Evolutionary conservation across 495 filamentous ascomycete species (phyloP), one percentile per base, ranked within the genome.

Genomic region (Penicillium desertorum): DNA sequence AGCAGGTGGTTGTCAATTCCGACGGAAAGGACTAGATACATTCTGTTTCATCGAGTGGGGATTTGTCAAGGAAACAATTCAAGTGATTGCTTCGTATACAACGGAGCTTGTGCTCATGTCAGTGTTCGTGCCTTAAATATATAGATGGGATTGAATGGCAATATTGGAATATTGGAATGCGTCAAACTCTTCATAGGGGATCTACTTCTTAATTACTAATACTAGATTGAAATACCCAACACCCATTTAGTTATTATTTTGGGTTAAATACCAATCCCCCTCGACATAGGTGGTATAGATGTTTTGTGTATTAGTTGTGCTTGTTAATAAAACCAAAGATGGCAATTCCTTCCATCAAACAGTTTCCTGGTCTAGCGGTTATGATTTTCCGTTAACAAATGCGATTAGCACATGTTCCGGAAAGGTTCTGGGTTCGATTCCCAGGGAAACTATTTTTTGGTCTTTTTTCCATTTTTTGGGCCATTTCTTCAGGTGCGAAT

Each of bases 391-490:
- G 53, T 55, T 55, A 55, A 55, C 53, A 55, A 55, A 37, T 55
- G 53, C 43, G 2, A 27, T 5, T 17, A 4, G 43, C 53, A 45
- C 1, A n/a, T 55, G 53, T 55, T 55, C 52, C 59, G 54, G 57
- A 54, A 63, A 62, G 60, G 60, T 62, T 59, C 53, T 62, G 60
- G 59, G 60, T 62, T 62, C 60, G 56, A 62, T 62, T 59, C 60
- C 59, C 60, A 62, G 53, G 39, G 45, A 51, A 54, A 62, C 59
- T 51, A 62, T 62, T 49, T 55, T 63, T 61, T 61, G 27, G 12
- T 14, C 20, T 43, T 44, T 53, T n/a, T 43, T 43, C 19, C 19
- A 20, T 39, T 43, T 53, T 37, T 29, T 39, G 14, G 9, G 5
- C 10, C 5, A 8, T 48, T 7, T 9, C 10, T 5, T 14, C 32